Percentiles rank a stretch among this genome's conserved stretches.
Evolutionary conservation across 2,329 filamentous ascomycete genomes (phyloP).

Genomic region (Colletotrichum truncatum): DNA sequence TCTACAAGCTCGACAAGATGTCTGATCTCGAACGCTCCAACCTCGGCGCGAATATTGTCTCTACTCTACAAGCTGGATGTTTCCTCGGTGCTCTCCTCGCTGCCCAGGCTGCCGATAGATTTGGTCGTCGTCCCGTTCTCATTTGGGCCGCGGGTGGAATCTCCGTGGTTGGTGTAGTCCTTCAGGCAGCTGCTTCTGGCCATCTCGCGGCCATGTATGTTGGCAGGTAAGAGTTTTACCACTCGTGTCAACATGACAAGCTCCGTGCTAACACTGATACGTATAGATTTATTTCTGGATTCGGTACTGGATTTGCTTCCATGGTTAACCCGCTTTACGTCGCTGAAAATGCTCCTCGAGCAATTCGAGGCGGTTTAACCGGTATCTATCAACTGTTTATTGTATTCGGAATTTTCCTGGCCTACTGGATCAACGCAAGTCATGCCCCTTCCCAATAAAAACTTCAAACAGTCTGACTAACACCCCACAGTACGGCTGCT

Average conservation of each 20-base stretch:
- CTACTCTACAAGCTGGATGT: constrained; percentile 63
- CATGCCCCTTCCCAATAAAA: background rate
- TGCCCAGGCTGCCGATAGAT: constrained; percentile 63
- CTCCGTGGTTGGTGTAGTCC: constrained; percentile 56
- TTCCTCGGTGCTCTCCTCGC: constrained; percentile 63
- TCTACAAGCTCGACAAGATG: constrained; percentile 25
- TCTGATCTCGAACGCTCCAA: constrained; percentile 18
- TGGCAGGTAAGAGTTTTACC: constrained; percentile 46
- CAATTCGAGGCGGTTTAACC: constrained; percentile 59
- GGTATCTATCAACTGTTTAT: constrained; percentile 61
- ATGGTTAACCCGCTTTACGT: constrained; percentile 67
- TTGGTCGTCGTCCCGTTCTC: constrained; percentile 61
- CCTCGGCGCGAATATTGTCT: constrained; percentile 42
- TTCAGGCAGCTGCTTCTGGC: constrained; percentile 42
- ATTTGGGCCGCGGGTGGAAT: constrained; percentile 57
- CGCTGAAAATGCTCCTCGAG: constrained; percentile 63
- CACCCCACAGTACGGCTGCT: constrained; percentile 34
- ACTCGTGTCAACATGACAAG: background rate
- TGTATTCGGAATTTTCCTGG: constrained; percentile 57
- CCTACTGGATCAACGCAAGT: constrained; percentile 51
- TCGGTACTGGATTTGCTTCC: constrained; percentile 59
- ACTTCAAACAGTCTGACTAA: background rate
- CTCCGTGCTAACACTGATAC: constrained; percentile 54
- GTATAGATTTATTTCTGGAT: constrained; percentile 57
- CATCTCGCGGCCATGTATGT: constrained; percentile 65